These are phyloP conservation scores for Senna tora DNA, from an alignment of 306 rosid genomes.

Conservation along the genomic window DNA sequence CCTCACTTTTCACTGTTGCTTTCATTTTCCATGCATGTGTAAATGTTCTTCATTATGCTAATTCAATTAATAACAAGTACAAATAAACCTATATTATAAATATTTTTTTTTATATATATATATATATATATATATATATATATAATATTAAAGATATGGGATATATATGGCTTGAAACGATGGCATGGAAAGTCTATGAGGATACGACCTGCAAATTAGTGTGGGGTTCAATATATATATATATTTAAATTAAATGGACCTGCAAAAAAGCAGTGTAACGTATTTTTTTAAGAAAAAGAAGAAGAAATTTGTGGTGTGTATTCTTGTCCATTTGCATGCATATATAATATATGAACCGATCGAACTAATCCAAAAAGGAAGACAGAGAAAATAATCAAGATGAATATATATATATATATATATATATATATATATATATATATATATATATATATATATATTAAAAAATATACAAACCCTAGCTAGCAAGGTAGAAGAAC, in stretches of 20 bases:
- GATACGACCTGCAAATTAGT: slow-evolving; percentile 36
- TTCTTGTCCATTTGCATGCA: slow-evolving; percentile 68
- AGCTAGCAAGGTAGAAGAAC: slow-evolving; percentile 11
- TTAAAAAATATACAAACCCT: too few relatives aligned
- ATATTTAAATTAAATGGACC: slow-evolving; percentile 15
- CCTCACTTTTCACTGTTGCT: background rate
- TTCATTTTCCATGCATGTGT: background rate
- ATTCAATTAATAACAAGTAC: background rate
- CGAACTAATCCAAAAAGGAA: slow-evolving; percentile 83
- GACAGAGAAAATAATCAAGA: slow-evolving; percentile 41
- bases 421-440: too few relatives aligned
- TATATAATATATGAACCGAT: slow-evolving; percentile 42
- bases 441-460: too few relatives aligned
- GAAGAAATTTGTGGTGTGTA: slow-evolving; percentile 50
- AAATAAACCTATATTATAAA: too few relatives aligned
- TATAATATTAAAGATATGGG: slow-evolving; percentile 13
- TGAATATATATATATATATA: too few relatives aligned
- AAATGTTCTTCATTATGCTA: background rate
- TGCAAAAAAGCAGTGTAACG: slow-evolving; percentile 46
- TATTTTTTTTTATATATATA: too few relatives aligned
- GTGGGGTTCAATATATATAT: too few relatives aligned
- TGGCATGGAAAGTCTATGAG: slow-evolving; percentile 59
- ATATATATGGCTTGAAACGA: slow-evolving; percentile 43
- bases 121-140: too few relatives aligned
- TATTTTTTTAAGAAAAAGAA: slow-evolving; percentile 38